phyloP scores from a whole-genome alignment of 768 basidiomycete genomes.

The Leucocoprinus sp. region DNA sequence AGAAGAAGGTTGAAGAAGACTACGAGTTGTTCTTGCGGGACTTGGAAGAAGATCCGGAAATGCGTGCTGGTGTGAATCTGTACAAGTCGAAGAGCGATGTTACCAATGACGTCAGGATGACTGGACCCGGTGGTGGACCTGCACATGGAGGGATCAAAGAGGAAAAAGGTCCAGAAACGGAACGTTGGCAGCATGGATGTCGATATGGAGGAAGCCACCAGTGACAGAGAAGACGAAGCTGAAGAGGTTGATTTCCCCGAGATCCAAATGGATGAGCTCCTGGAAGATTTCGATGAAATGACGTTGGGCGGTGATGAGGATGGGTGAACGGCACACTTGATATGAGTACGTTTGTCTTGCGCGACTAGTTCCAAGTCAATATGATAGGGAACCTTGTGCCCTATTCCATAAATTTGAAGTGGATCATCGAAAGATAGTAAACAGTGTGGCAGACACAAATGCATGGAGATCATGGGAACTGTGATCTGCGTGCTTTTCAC shows the following conservation, averaged over 20 bases:
- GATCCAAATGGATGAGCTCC: conserved; percentile 71
- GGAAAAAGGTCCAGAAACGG: conserved; percentile 36
- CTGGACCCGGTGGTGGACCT: conserved; percentile 28
- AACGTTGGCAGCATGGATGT: conserved; percentile 68
- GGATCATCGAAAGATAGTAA: no score
- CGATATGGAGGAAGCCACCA: conserved; percentile 17
- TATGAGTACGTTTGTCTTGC: no score
- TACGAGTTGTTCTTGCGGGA: conserved; percentile 95
- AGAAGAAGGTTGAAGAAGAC: conserved; percentile 90
- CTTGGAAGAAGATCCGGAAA: conserved; percentile 89
- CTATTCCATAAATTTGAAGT: neutral
- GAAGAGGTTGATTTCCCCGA: conserved; percentile 87
- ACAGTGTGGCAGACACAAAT: no score
- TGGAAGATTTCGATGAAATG: conserved; percentile 92
- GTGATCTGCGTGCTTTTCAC: no score
- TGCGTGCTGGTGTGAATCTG: conserved; percentile 79
- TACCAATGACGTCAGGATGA: conserved; percentile 45
- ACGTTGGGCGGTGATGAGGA: conserved; percentile 45
- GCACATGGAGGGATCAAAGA: conserved; percentile 14
- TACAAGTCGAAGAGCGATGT: conserved; percentile 42
- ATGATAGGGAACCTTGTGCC: no score
- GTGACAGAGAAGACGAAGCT: conserved; percentile 39
- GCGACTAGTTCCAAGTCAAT: no score
- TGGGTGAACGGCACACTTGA: conserved; percentile 1
- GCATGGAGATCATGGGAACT: no score